Base-by-base conservation (phyloP, 805 yeast genomes). In the Metschnikowia matae region DNA sequence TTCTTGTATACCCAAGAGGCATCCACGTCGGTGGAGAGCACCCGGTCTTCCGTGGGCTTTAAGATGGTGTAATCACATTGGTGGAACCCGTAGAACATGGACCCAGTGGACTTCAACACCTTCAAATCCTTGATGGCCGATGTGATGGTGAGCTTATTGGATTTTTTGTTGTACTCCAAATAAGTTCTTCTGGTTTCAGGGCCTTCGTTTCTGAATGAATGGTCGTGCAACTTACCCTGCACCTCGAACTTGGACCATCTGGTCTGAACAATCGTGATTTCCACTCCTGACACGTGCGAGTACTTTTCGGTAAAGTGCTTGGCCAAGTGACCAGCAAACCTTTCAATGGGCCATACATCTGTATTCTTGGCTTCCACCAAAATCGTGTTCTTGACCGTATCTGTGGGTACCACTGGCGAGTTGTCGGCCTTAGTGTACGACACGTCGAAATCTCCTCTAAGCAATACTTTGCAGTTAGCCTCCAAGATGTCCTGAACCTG, bases 341-440 rank as follows among this genome's bases (percentile, higher is more conserved):
- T 77, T 77, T 91, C 97, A 57, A 87, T 84, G 52, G 97, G 96
- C 87, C 91, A 87, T 45, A 87, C 92, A 55, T 89, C 88, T 45
- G 81, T 78, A 63, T 79, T 83, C 70, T 86, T 87, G 56, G 96
- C 97, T 57, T 87, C 84, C 33, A 91, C 78, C 64, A 87, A 77
- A 56, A 88, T 82, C 46, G 96, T 90, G 77, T 90, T 90, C 70
- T 90, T 90, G 49, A 89, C 90, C 1, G 96, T 89, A 69, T 90
- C 96, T 7, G 97, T 91, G 52, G 97, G 97, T 45, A 91, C 95
- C 62, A 91, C 83, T n/a, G 87, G 80, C 2, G 87, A 65, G 73
- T 91, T 91, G 71, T 91, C 95, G 36, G 96, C 97, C 51, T 84
- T 63, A 46, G 96, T 91, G 75, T 87, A 91, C 3, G 96, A 83